Evolutionary conservation across 208 protist genomes (phyloP).

Genomic region (Acanthamoeba healyi): DNA sequence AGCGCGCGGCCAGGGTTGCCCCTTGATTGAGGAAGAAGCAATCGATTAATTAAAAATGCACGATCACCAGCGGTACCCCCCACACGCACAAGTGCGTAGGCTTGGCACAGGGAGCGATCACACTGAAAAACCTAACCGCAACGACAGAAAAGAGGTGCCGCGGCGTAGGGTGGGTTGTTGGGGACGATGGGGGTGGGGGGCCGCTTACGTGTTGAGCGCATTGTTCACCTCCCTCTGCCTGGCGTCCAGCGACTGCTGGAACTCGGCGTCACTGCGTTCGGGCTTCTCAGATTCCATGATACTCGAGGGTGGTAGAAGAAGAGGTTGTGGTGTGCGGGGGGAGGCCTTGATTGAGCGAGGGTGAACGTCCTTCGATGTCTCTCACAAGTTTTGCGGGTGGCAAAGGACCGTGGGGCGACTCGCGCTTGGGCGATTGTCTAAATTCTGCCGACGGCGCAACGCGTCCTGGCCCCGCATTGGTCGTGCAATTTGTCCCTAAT

Average conservation of each 20-base stretch:
- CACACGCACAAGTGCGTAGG: not conserved
- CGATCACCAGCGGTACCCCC: not conserved
- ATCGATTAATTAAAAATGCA: not conserved
- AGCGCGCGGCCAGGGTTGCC: slow-evolving; percentile 78
- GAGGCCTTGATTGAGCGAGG: not conserved
- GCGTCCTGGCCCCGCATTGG: slow-evolving; percentile 1
- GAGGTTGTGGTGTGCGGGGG: not conserved
- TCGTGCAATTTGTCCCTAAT: slow-evolving; percentile 35
- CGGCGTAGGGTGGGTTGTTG: too few relatives aligned
- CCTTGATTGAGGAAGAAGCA: slow-evolving; percentile 41
- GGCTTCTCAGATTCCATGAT: slow-evolving; percentile 64
- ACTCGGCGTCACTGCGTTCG: slow-evolving; percentile 78
- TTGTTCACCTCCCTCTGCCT: slow-evolving; percentile 80
- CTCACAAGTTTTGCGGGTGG: not conserved
- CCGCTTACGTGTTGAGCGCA: slow-evolving; percentile 77
- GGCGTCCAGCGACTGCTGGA: slow-evolving; percentile 74
- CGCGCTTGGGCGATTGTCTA: not conserved
- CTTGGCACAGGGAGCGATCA: not conserved
- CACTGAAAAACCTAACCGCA: not conserved
- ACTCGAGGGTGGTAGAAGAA: not conserved
- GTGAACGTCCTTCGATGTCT: not conserved
- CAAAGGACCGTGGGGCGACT: not conserved
- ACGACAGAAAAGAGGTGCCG: not conserved
- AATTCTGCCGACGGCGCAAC: slow-evolving; percentile 60
- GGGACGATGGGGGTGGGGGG: not conserved